A percentile compares a stretch with the other conserved stretches of the same genome.
Conservation (phyloP, 495 filamentous ascomycete species). For the Penicillium fimorum region DNA sequence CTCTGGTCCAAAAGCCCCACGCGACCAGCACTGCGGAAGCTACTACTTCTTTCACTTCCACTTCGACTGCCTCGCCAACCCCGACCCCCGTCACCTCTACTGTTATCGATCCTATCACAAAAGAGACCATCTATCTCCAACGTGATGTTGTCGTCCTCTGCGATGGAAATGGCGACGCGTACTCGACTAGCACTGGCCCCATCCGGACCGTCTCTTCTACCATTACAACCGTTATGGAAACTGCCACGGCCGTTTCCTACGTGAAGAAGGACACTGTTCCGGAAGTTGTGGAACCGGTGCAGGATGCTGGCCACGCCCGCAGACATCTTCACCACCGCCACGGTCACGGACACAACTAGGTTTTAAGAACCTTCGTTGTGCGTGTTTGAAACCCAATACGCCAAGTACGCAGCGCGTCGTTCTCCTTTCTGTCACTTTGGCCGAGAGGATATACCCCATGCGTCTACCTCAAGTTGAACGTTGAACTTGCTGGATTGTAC, state of each 20-base stretch:
- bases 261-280: constrained; percentile 25
- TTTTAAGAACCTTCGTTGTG: constrained; percentile 1
- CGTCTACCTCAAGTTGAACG: constrained; percentile 2
- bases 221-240: constrained; percentile 16
- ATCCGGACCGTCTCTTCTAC: constrained; percentile 24
- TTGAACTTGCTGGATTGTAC: constrained; percentile 10
- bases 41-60: constrained; percentile 15
- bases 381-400: not conserved
- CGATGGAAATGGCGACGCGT: constrained; percentile 26
- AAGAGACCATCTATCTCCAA: constrained; percentile 39
- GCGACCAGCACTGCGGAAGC: constrained; percentile 4
- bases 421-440: constrained; percentile 1
- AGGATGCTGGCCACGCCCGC: constrained; percentile 13
- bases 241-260: constrained; percentile 28
- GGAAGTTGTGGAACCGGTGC: constrained; percentile 17
- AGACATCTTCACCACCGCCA: constrained; percentile 31
- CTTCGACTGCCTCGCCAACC: constrained; percentile 22
- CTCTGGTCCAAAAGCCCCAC: constrained; percentile 4
- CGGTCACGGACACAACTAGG: constrained; percentile 23
- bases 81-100: constrained; percentile 31
- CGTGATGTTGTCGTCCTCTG: constrained; percentile 38
- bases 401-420: constrained; percentile 17
- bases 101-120: constrained; percentile 25
- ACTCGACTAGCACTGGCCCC: constrained; percentile 27
- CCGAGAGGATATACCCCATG: constrained; percentile 1